Base-by-base conservation (phyloP, 352 stramenopile genomes). In the Thalassiosira mediterranea region DNA sequence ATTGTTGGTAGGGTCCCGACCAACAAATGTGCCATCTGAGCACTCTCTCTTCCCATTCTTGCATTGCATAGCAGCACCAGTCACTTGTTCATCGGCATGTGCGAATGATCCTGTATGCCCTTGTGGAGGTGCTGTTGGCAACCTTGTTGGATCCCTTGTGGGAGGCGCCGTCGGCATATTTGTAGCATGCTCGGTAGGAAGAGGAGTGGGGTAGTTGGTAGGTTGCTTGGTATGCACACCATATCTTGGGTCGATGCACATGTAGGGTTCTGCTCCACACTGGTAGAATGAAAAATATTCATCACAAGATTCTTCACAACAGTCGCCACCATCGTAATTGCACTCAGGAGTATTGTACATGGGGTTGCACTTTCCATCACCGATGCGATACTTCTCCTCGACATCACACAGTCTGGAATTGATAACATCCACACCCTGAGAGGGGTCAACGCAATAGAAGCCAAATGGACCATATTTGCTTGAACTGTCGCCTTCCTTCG, bases 251-350 rank as follows among this genome's bases (percentile, higher is more conserved):
- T 78, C 59, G 4, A 60, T 42, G 46, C 69, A 78, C 8, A 62
- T 25, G 47, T 65, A 66, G 5, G 34, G 60, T 10, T 49, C 68
- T 21, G 69, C 64, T 10, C 59, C 69, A 38, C 69, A 77, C 13
- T 51, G 31, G 53, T 65, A 77, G 32, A 65, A 77, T n/a, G 29
- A 47, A 77, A 52, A 60, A 10, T 44, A 19, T 5, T 64, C 28
- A 42, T 72, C 57, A 19, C 69, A 79, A 0, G 69, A 73, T 17
- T 71, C 77, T 56, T 56, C 26, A 60, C 77, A 86, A 32, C 78
- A 86, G 61, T 86, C 78, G 17, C 78, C 78, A 1, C 65, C 44
- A 47, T 86, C 78, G 17, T 61, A 86, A n/a, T 56, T 58, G 32
- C 78, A 86, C 42, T 58, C 72, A n/a, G 58, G 46, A 5, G 71